Base-by-base conservation (phyloP, 441 rosid genomes). In the Gossypium trilobum region DNA sequence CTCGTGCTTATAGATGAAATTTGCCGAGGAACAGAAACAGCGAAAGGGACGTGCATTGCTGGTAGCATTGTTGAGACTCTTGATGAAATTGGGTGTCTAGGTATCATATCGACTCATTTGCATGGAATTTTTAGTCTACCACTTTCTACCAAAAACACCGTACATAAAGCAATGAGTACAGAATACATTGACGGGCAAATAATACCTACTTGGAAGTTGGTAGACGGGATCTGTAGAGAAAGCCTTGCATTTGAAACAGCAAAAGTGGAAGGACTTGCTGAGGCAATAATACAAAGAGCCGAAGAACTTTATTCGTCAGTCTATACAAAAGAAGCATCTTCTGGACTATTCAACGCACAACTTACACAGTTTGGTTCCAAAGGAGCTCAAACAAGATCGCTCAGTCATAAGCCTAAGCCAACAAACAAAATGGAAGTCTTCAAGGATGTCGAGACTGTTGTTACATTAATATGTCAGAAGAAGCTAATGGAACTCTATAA, bases 171-270 rank as follows among this genome's bases (percentile, higher is more conserved):
- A 75, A 95, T 95, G 99, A 95, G 97, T 75, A 84, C 97, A 4
- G 85, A 87, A 42, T 81, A 79, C 52, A 73, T 88, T 11, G 86
- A 88, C 62, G 99, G 99, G 48, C 81, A 88, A 75, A 80, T 91
- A 5, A 90, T 78, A 79, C 96, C 99, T 55, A 95, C 96, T 29
- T 95, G 99, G 99, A 87, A 77, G 82, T 77, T 95, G 78, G 80
- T 83, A 42, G 98, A 95, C 82, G 99, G 99, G 66, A 80, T 91
- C 57, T 93, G 98, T 79, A 83, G 85, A 73, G 97, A 95, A 86
- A 95, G 99, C 83, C 98, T 95, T 60, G 99, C 99, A 60, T 95
- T 95, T 81, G 98, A 95, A 86, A 95, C 99, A 9, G 99, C 99
- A 29, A 91, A 82, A 85, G 88, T 71, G 78, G 99, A 95, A 85